phyloP scores from a whole-genome alignment of 2,329 filamentous ascomycete genomes.

The Fusarium luffae region DNA sequence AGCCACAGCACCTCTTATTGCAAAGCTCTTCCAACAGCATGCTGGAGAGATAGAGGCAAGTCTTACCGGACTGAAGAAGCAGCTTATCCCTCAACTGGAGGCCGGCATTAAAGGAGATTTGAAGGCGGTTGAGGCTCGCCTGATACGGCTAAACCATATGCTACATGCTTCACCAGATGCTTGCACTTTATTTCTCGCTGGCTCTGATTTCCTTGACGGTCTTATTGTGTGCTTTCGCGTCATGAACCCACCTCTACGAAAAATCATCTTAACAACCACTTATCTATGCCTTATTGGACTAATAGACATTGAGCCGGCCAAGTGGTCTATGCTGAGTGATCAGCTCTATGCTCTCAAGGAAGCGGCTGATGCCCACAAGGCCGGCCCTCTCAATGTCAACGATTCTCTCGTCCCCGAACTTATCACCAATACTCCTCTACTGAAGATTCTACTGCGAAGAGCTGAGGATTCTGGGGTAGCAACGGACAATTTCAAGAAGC shows the following conservation, averaged over 20 bases:
- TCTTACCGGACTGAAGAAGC: conserved; percentile 69
- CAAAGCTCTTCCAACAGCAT: conserved; percentile 63
- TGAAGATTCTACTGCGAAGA: conserved; percentile 70
- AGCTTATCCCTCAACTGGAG: conserved; percentile 71
- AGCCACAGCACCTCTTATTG: conserved; percentile 63
- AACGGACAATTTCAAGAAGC: conserved; percentile 66
- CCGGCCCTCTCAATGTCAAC: conserved; percentile 65
- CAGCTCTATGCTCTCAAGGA: conserved; percentile 84
- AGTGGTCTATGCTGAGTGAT: conserved; percentile 81
- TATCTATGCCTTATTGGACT: conserved; percentile 82
- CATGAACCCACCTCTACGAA: conserved; percentile 71
- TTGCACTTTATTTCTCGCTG: conserved; percentile 76
- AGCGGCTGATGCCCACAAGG: conserved; percentile 72
- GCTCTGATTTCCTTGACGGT: conserved; percentile 87
- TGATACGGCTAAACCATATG: conserved; percentile 71
- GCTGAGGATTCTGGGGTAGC: conserved; percentile 62
- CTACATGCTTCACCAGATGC: conserved; percentile 69
- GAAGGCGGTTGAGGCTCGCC: conserved; percentile 62
- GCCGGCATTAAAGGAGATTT: conserved; percentile 67
- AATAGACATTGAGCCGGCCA: conserved; percentile 72
- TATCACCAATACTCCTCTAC: conserved; percentile 80
- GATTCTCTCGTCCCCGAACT: conserved; percentile 84
- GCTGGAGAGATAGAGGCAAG: conserved; percentile 63
- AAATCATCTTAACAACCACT: conserved; percentile 74
- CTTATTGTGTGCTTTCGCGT: conserved; percentile 73